Conservation (phyloP, 768 basidiomycete genomes). For the Suillus luteus region DNA sequence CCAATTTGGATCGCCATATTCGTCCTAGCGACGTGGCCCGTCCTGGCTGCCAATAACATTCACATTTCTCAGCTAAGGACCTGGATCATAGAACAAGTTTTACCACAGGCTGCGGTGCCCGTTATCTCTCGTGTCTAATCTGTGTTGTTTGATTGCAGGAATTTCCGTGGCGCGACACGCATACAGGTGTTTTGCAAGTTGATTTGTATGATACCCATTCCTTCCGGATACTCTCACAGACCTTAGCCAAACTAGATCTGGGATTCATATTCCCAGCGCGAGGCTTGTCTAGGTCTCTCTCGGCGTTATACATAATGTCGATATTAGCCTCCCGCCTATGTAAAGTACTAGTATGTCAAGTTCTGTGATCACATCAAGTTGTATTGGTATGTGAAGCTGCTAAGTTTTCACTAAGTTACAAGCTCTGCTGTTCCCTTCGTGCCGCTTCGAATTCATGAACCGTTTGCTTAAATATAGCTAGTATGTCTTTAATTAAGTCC, state of each 20-base stretch:
- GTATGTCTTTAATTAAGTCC: too few relatives aligned
- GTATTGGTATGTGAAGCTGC: not conserved
- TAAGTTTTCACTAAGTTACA: too few relatives aligned
- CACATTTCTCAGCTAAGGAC: not conserved
- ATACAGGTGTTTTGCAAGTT: not conserved
- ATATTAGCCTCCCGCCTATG: not conserved
- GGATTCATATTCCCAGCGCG: not conserved
- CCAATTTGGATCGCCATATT: conserved; percentile 7
- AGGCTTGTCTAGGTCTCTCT: not conserved
- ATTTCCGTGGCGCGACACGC: not conserved
- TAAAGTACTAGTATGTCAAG: not conserved
- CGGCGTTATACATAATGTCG: not conserved
- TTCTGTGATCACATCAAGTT: not conserved
- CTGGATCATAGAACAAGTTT: not conserved
- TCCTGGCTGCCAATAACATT: conserved; percentile 3
- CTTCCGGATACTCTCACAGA: not conserved
- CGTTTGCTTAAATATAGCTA: too few relatives aligned
- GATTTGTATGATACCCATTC: not conserved
- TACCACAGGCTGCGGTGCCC: not conserved
- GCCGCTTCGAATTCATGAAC: too few relatives aligned
- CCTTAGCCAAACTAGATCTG: not conserved
- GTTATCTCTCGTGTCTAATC: not conserved
- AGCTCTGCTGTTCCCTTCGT: too few relatives aligned
- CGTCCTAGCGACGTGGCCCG: conserved; percentile 10
- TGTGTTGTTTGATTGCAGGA: not conserved